phyloP scores from a whole-genome alignment of 495 filamentous ascomycete genomes.

The Hypoxylon lienhwacheense region DNA sequence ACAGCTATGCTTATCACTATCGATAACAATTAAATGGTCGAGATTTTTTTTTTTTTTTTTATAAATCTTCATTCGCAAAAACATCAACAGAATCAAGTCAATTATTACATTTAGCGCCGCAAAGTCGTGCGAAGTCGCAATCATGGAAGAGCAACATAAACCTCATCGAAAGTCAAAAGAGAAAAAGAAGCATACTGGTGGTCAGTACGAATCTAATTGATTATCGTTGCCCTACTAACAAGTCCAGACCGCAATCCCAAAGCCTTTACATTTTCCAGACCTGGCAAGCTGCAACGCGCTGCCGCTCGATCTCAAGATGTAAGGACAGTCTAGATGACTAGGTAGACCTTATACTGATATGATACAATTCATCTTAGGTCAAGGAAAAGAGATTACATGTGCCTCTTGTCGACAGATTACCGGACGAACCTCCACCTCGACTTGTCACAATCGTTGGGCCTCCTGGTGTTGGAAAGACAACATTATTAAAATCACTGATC shows the following conservation, averaged over 20 bases:
- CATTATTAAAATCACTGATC: slow-evolving; percentile 85
- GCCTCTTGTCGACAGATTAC: slow-evolving; percentile 89
- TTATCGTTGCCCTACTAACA: slow-evolving; percentile 12
- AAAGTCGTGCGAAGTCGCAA: slow-evolving; percentile 18
- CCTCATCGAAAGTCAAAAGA: slow-evolving; percentile 85
- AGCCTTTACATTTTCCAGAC: slow-evolving; percentile 84
- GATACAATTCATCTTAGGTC: slow-evolving; percentile 60
- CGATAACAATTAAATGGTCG: slow-evolving; percentile 24
- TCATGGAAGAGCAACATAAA: slow-evolving; percentile 86
- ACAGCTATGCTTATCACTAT: slow-evolving; percentile 35
- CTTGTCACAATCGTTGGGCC: slow-evolving; percentile 92
- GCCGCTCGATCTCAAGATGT: slow-evolving; percentile 92
- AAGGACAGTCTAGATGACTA: slow-evolving; percentile 31
- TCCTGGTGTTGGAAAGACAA: slow-evolving; percentile 70
- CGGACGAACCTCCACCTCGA: slow-evolving; percentile 91
- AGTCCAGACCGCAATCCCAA: slow-evolving; percentile 78
- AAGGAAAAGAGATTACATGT: slow-evolving; percentile 96
- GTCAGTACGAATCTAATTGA: slow-evolving; percentile 27
- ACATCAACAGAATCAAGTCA: slow-evolving; percentile 1
- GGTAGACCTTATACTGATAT: slow-evolving; percentile 2
- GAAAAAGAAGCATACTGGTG: slow-evolving; percentile 75
- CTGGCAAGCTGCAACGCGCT: slow-evolving; percentile 79
- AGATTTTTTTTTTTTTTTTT: slow-evolving; percentile 15
- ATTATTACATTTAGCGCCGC: slow-evolving; percentile 9
- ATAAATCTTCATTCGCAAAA: neutral